Percentiles rank a stretch among this genome's conserved stretches.
Evolutionary conservation across 2,329 filamentous ascomycete species (phyloP).

Genomic region (Chrysoporthe puriensis): DNA sequence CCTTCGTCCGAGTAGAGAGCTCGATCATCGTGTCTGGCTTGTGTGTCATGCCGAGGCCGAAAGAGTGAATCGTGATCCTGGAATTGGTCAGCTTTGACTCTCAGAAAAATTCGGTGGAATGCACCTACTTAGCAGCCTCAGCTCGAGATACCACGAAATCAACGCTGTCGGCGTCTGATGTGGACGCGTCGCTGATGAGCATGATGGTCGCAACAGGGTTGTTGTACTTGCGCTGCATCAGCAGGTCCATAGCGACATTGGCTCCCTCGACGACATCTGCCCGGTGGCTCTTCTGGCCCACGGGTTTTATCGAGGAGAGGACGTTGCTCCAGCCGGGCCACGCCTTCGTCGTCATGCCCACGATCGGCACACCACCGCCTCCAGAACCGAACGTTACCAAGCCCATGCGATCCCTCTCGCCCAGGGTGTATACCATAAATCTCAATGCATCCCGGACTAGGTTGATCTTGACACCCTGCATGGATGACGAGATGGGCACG

Average conservation of each 20-base stretch:
- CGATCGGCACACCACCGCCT: constrained; percentile 87
- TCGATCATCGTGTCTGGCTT: constrained; percentile 99
- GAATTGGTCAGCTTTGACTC: constrained; percentile 33
- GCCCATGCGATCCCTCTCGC: constrained; percentile 94
- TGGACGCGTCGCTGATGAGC: constrained; percentile 96
- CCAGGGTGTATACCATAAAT: constrained; percentile 88
- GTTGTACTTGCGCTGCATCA: constrained; percentile 96
- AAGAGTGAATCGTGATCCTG: constrained; percentile 93
- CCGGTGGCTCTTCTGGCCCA: constrained; percentile 94
- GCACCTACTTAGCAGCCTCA: constrained; percentile 88
- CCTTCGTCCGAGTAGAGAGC: constrained; percentile 91
- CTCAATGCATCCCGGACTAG: constrained; percentile 87
- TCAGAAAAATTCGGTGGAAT: neutral
- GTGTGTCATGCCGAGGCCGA: constrained; percentile 93
- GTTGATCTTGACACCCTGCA: constrained; percentile 99
- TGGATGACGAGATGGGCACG: constrained; percentile 94
- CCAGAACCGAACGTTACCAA: constrained; percentile 96
- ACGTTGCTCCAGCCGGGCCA: constrained; percentile 93
- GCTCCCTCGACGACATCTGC: constrained; percentile 97
- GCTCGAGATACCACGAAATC: constrained; percentile 97
- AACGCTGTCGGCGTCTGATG: constrained; percentile 90
- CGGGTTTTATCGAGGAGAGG: constrained; percentile 83
- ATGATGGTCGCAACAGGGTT: constrained; percentile 96
- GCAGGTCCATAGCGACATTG: constrained; percentile 95
- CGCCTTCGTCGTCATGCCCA: constrained; percentile 96